Percentiles rank a stretch among this genome's conserved stretches.
Conservation (phyloP, 495 filamentous ascomycete genomes). For the Aeminium ludgeri region DNA sequence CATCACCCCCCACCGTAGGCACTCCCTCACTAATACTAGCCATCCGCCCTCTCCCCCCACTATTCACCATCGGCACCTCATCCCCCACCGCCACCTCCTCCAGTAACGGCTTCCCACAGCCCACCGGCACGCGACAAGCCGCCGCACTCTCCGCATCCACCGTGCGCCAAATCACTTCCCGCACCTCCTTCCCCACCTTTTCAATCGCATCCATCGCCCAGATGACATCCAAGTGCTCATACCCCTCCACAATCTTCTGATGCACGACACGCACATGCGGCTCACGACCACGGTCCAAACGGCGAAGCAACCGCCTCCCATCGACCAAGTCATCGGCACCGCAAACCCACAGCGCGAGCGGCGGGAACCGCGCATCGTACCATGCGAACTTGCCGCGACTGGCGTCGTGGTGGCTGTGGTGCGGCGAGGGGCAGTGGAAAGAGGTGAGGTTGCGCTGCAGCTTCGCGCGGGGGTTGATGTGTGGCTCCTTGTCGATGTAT, state of each 20-base stretch:
- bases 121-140: slow-evolving; percentile 43
- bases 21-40: slow-evolving; percentile 10
- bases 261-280: slow-evolving; percentile 70
- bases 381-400: slow-evolving; percentile 37
- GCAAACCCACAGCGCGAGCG: slow-evolving; percentile 77
- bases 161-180: slow-evolving; percentile 69
- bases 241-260: slow-evolving; percentile 67
- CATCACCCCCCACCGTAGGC: not conserved
- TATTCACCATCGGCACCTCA: slow-evolving; percentile 15
- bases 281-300: slow-evolving; percentile 64
- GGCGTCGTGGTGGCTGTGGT: slow-evolving; percentile 12
- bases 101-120: slow-evolving; percentile 34
- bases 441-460: slow-evolving; percentile 7
- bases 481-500: slow-evolving; percentile 10
- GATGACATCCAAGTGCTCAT: slow-evolving; percentile 89
- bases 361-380: slow-evolving; percentile 67
- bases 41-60: slow-evolving; percentile 10
- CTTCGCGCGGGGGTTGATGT: slow-evolving; percentile 7
- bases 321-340: slow-evolving; percentile 76
- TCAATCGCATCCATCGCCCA: slow-evolving; percentile 88
- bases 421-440: slow-evolving; percentile 5
- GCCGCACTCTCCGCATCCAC: slow-evolving; percentile 37
- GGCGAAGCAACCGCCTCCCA: slow-evolving; percentile 50
- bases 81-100: slow-evolving; percentile 6
- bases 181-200: slow-evolving; percentile 65